Percentiles rank a stretch among this genome's conserved stretches.
These are phyloP conservation scores for Pilaira anomala DNA, from an alignment of 192 early-diverging fungal species.

Conservation along the genomic window DNA sequence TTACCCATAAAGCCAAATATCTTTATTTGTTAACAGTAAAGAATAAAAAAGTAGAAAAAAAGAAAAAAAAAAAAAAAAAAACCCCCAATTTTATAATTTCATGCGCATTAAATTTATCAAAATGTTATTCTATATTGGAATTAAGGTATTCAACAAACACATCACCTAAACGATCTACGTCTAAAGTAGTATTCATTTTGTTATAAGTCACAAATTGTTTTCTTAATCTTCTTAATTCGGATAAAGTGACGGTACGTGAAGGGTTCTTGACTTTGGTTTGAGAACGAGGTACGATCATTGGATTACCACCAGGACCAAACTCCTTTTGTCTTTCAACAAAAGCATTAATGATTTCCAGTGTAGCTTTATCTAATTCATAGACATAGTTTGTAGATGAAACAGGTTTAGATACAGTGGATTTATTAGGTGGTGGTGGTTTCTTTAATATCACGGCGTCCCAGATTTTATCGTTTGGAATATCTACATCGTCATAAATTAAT, in stretches of 20 bases:
- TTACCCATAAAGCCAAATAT: not conserved
- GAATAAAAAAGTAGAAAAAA: too few species aligned
- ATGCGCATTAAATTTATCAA: not conserved
- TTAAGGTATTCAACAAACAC: slow-evolving; percentile 93
- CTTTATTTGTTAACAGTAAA: too few species aligned
- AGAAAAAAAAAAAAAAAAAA: not conserved
- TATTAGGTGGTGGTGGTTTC: slow-evolving; percentile 74
- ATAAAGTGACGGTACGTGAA: slow-evolving; percentile 65
- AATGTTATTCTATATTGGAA: slow-evolving; percentile 58
- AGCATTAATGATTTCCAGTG: slow-evolving; percentile 73
- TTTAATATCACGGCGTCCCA: slow-evolving; percentile 73
- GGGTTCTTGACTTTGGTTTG: slow-evolving; percentile 60
- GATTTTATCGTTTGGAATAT: slow-evolving; percentile 64
- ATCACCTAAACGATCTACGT: slow-evolving; percentile 70
- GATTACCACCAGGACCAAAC: slow-evolving; percentile 47
- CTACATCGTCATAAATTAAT: slow-evolving; percentile 66
- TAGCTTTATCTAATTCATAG: slow-evolving; percentile 83
- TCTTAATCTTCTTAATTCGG: slow-evolving; percentile 76
- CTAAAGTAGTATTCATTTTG: slow-evolving; percentile 73
- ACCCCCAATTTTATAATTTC: slow-evolving; percentile 12
- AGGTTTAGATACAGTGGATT: slow-evolving; percentile 88
- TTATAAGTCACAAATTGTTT: slow-evolving; percentile 89
- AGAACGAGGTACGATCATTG: slow-evolving; percentile 57
- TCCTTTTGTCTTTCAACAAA: slow-evolving; percentile 78
- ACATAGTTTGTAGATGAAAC: slow-evolving; percentile 88